Conservation (phyloP, 2,329 filamentous ascomycete genomes). For the Pleoardoris graminearum region DNA sequence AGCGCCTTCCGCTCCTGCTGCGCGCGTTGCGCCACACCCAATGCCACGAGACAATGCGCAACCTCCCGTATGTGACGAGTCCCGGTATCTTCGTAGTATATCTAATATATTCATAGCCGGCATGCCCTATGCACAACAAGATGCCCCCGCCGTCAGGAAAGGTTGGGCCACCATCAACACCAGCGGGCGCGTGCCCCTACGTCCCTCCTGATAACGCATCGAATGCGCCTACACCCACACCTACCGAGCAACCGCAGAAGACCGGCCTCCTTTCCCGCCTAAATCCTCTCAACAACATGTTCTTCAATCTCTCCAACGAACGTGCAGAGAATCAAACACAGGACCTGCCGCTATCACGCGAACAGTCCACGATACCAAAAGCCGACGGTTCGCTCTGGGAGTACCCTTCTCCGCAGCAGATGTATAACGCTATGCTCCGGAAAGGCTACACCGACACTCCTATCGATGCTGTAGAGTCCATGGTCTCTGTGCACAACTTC, state of each 20-base stretch:
- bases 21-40: constrained; percentile 50
- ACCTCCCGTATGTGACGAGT: constrained; percentile 56
- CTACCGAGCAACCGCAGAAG: constrained; percentile 30
- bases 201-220: constrained; percentile 49
- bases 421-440: constrained; percentile 97
- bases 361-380: constrained; percentile 88
- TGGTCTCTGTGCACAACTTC: constrained; percentile 98
- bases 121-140: constrained; percentile 70
- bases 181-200: constrained; percentile 56
- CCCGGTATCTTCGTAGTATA: constrained; percentile 16
- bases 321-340: constrained; percentile 73
- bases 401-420: constrained; percentile 97
- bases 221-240: constrained; percentile 27
- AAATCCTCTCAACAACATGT: constrained; percentile 95
- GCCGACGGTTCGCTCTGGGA: constrained; percentile 85
- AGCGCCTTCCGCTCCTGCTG: constrained; percentile 39
- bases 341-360: constrained; percentile 76
- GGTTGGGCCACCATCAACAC: constrained; percentile 30
- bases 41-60: constrained; percentile 52
- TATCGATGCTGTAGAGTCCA: constrained; percentile 87
- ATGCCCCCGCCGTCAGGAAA: constrained; percentile 36
- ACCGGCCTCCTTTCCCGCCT: constrained; percentile 65
- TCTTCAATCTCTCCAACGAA: constrained; percentile 78
- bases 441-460: constrained; percentile 97
- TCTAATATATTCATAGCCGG: constrained; percentile 54